Evolutionary conservation across 805 yeast genomes (phyloP), one percentile per base, ranked within the genome.

Genomic region (Clavispora vitiphila): DNA sequence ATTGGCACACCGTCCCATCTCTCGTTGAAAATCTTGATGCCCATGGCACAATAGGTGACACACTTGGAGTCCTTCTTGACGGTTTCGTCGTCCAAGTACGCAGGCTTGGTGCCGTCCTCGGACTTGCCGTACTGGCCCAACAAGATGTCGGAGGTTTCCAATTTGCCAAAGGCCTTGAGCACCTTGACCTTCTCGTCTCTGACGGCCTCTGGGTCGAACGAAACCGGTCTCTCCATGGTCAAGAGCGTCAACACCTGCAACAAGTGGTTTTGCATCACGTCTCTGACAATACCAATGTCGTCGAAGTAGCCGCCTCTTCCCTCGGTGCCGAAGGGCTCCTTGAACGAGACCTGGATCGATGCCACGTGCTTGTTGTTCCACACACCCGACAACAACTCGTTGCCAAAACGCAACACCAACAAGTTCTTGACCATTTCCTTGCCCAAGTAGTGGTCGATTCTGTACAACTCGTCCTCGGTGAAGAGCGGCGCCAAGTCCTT

Each of bases 221-320:
- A 77, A 19, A 78, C 82, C 12, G 99, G 99, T 63, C 96, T 80
- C 62, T 93, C 98, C 96, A 93, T 91, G 40, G 96, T 86, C 46
- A 91, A 71, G 42, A 93, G 65, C 5, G 98, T 90, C 60, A 93
- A 70, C 18, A 91, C 95, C 71, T 93, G 99, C 58, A 91, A 74
- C 55, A 93, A 67, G 69, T 93, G 99, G 75, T 93, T 93, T 72
- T 93, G 99, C 88, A 93, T 91, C 37, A 93, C 98, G 61, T 93
- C 99, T 65, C 99, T 81, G 53, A 93, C 86, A 60, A 93, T 93
- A 44, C 99, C 99, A 57, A 90, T 88, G 42, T 76, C 73, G 67
- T 93, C 98, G 59, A 93, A 93, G 71, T 93, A 93, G 29, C 99
- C 99, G 54, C 99, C 99, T 62, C 99, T 81, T 43, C 99, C 99